phyloP scores from a whole-genome alignment of 2,329 filamentous ascomycete species.

The Curvularia sp. region DNA sequence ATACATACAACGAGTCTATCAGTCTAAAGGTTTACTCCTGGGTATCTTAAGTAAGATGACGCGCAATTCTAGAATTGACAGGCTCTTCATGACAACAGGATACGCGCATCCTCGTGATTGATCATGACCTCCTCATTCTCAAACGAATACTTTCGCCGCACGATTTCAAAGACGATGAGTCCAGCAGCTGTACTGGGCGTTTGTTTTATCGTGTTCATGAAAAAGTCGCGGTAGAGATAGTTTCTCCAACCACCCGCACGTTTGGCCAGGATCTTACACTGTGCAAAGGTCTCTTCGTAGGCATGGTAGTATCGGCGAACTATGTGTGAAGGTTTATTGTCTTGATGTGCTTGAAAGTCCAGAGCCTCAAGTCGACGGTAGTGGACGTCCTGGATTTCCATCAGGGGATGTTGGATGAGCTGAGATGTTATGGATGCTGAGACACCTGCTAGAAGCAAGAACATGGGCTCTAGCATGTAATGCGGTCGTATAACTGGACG shows the following conservation, averaged over 20 bases:
- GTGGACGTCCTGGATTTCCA: slow-evolving; percentile 74
- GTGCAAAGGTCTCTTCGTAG: slow-evolving; percentile 71
- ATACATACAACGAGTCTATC: background rate
- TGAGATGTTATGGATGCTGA: slow-evolving; percentile 74
- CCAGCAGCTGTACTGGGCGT: slow-evolving; percentile 80
- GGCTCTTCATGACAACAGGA: slow-evolving; percentile 61
- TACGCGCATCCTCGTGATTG: slow-evolving; percentile 72
- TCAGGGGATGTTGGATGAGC: slow-evolving; percentile 72
- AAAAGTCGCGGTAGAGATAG: slow-evolving; percentile 76
- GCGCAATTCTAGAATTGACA: background rate
- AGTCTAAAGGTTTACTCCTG: background rate
- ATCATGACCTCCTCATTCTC: slow-evolving; percentile 61
- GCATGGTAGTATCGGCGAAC: slow-evolving; percentile 72
- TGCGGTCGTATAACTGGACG: slow-evolving; percentile 71
- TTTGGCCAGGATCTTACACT: slow-evolving; percentile 66
- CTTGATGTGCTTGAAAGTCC: slow-evolving; percentile 63
- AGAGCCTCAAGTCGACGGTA: slow-evolving; percentile 76
- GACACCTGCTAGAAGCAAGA: slow-evolving; percentile 73
- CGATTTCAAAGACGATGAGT: slow-evolving; percentile 79
- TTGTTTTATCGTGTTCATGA: slow-evolving; percentile 74
- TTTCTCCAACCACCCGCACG: slow-evolving; percentile 64
- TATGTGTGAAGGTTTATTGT: slow-evolving; percentile 40
- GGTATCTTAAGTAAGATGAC: background rate
- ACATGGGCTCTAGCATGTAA: slow-evolving; percentile 76
- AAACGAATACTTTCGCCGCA: slow-evolving; percentile 75